These are phyloP conservation scores for Ramaria rubella DNA, from an alignment of 768 basidiomycete genomes.

Conservation along the genomic window DNA sequence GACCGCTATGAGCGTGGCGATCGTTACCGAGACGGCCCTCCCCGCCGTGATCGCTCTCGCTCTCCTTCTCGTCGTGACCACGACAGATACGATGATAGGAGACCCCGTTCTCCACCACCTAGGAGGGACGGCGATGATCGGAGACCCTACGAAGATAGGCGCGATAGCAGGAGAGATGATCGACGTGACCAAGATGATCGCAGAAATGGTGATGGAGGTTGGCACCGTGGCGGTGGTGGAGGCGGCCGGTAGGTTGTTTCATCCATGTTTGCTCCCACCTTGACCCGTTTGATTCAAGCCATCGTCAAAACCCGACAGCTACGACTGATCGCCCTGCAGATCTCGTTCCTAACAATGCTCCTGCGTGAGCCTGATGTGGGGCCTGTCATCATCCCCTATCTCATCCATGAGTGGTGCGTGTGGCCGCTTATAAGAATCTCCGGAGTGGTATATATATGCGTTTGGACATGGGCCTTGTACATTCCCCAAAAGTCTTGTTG, in stretches of 20 bases:
- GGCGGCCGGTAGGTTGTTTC: slow-evolving; percentile 10
- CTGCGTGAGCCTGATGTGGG: not conserved
- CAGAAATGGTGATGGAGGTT: slow-evolving; percentile 78
- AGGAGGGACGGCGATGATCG: slow-evolving; percentile 78
- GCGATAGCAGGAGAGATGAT: slow-evolving; percentile 74
- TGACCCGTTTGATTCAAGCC: slow-evolving; percentile 9
- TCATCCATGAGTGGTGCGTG: slow-evolving; percentile 12
- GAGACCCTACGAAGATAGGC: slow-evolving; percentile 88
- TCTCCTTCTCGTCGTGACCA: slow-evolving; percentile 67
- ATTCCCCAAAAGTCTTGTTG: slow-evolving; percentile 9
- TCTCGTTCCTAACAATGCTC: slow-evolving; percentile 3
- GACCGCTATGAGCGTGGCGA: slow-evolving; percentile 33
- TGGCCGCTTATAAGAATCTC: slow-evolving; percentile 11
- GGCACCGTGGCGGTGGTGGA: slow-evolving; percentile 65
- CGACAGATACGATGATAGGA: slow-evolving; percentile 46
- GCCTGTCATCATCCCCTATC: not conserved
- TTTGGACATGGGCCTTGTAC: slow-evolving; percentile 8
- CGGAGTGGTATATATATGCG: slow-evolving; percentile 2
- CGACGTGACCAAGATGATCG: slow-evolving; percentile 25
- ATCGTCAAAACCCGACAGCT: slow-evolving; percentile 11
- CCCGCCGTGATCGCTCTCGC: slow-evolving; percentile 76
- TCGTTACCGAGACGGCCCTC: slow-evolving; percentile 18
- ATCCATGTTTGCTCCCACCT: slow-evolving; percentile 4
- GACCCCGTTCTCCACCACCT: slow-evolving; percentile 81
- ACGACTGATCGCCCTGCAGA: slow-evolving; percentile 10